Evolutionary conservation across 768 basidiomycete species (phyloP), one percentile per base, ranked within the genome.

Genomic region (Auricularia sp.): DNA sequence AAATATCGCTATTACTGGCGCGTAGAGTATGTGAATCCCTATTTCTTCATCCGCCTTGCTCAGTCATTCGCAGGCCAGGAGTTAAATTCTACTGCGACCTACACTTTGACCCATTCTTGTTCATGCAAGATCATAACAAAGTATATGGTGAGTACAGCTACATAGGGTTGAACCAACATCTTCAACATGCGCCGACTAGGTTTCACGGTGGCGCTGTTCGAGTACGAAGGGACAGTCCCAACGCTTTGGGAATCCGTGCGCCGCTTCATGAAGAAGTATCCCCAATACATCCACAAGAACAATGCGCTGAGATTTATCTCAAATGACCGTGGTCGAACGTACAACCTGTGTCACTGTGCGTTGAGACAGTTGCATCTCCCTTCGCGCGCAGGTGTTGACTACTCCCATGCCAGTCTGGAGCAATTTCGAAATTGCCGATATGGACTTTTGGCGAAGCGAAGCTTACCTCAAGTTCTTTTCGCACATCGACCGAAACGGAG

Each of bases 1-100:
- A 78, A 83, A 36, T 93, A 87, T 74, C 83, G 85, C 54, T 95
- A 91, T 74, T 94, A 95, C 74, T 95, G 91, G 92, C 86, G 92
- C 68, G 84, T 95, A 35, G 91, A 93, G 87, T 91, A 70, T 72
- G 88, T 76, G 6, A 34, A 44, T 3, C n/a, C 23, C 34, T 7
- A 59, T 29, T 29, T 7, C 29, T 33, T 16, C 23, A 44, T 59
- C 21, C 12, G 36, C n/a, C 43, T 61, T 39, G 53, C 59, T 69
- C 23, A 36, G 47, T 44, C 33, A 21, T 58, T 6, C 67, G 44
- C 63, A 90, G 88, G 68, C 92, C 93, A 5, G 81, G 81, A 64
- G 84, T 94, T 64, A 85, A 87, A 71, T 86, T 84, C 72, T 93
- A 88, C 75, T 95, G 93, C 70, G 88, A 94, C 68, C 66, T 91